Evolutionary conservation across 306 rosid genomes (phyloP).

Genomic region (Elaeagnus macrophylla): DNA sequence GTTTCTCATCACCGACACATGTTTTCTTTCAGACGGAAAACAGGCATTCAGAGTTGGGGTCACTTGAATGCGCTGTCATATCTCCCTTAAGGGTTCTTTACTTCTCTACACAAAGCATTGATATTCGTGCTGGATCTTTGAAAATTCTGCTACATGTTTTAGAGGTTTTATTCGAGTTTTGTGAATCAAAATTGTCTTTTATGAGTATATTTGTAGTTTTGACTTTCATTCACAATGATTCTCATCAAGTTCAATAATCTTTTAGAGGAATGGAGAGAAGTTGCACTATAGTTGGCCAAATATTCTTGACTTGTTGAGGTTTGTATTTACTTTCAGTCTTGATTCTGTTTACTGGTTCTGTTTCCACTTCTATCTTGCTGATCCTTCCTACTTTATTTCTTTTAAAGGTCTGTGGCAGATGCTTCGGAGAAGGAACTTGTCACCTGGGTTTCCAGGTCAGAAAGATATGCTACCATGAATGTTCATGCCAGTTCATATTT

Average conservation of each 20-base stretch:
- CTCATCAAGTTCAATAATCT: constrained; percentile 8
- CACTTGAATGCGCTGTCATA: constrained; percentile 84
- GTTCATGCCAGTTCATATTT: neutral
- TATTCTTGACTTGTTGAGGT: constrained; percentile 97
- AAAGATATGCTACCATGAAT: constrained; percentile 5
- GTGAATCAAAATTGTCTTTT: constrained; percentile 13
- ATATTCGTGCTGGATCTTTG: constrained; percentile 72
- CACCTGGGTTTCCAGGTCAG: constrained; percentile 93
- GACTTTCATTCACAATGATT: constrained; percentile 19
- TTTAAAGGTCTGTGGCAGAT: constrained; percentile 82
- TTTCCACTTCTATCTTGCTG: constrained; percentile 16
- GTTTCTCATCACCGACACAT: constrained; percentile 10
- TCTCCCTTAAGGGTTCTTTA: constrained; percentile 77
- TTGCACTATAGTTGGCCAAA: constrained; percentile 78
- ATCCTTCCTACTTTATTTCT: constrained; percentile 20
- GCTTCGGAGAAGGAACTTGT: constrained; percentile 86
- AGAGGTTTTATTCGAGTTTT: constrained; percentile 47
- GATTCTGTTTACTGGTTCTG: constrained; percentile 8
- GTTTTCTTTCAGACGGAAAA: constrained; percentile 42
- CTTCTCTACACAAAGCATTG: constrained; percentile 66
- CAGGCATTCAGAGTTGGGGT: constrained; percentile 33
- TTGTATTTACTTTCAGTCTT: constrained; percentile 18
- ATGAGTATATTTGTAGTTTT: constrained; percentile 15
- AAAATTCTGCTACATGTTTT: constrained; percentile 92
- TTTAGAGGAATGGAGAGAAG: constrained; percentile 88